Conservation (phyloP, 345 rosid genomes). For the Pseudoturritis turrita region DNA sequence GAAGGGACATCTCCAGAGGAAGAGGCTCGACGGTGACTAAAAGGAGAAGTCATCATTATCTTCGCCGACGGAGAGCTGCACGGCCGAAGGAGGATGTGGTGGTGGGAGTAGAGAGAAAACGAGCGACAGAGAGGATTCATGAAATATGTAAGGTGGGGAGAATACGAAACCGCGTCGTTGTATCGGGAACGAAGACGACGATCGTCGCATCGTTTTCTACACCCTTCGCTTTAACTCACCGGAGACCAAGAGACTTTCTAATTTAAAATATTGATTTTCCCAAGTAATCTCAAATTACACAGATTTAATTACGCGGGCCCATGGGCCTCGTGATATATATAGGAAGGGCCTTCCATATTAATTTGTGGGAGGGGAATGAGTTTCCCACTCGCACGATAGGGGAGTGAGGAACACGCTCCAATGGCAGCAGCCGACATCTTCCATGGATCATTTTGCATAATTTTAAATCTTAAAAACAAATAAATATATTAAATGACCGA, state of each 20-base stretch:
- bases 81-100: not conserved
- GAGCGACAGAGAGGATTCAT: not conserved
- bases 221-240: not conserved
- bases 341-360: not conserved
- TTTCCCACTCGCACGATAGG: not conserved
- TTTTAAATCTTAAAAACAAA: no score
- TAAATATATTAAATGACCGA: not conserved
- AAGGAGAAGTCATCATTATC: not conserved
- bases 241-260: not conserved
- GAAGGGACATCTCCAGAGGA: no score
- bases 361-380: not conserved
- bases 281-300: not conserved
- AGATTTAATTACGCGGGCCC: conserved; percentile 3
- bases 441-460: not conserved
- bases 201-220: not conserved
- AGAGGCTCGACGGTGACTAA: not conserved
- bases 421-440: conserved; percentile 28
- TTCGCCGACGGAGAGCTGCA: not conserved
- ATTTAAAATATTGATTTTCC: not conserved
- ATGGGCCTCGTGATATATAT: conserved; percentile 1
- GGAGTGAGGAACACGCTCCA: not conserved
- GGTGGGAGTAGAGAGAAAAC: not conserved
- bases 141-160: not conserved
- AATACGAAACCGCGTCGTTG: not conserved
- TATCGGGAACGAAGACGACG: not conserved